Base-by-base conservation (phyloP, 2,329 filamentous ascomycete species). In the Colletotrichum sansevieriae region DNA sequence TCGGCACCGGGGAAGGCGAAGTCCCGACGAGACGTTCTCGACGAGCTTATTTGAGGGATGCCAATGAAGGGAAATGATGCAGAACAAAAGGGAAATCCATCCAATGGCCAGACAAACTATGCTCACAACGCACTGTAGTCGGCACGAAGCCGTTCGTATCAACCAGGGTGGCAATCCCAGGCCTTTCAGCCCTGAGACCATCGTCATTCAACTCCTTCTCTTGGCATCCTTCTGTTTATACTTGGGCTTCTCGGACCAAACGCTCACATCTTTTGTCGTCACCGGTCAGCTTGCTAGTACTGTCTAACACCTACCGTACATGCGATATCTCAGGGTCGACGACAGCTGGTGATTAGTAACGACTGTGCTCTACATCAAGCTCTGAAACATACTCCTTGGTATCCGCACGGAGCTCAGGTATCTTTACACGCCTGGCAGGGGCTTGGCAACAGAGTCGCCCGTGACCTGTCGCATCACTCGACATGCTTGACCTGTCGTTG, bases 391-490 rank as follows among this genome's bases (percentile, higher is more conserved):
- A 35, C 20, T 44, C 9, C 20, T 22, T 52, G 13, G 10, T 35
- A 51, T 68, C 43, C 66, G 62, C 66, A 68, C 66, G 66, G 55
- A 65, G 49, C 35, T 6, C 29, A n/a, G 29, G 55, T 66, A 61
- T 46, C 25, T 51, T 39, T 60, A 65, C 25, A 55, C 47, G 20
- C 35, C 3, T 3, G 29, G 35, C 9, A 29, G 29, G 29, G 29
- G 29, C 6, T 43, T 35, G 25, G 18, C 9, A 15, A 4, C 4
- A 46, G 12, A 46, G 46, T 43, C 33, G 43, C 18, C 54, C 39
- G 39, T 52, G 61, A 52, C 55, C 66, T 61, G 66, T 69, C 63
- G 66, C 63, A 66, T 59, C 54, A 55, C 55, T 68, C 55, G 61
- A 68, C 61, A 37, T 56, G 43, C 62, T 35, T n/a, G 35, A 43